These are phyloP conservation scores for Fusarium floridanum DNA, from an alignment of 2,329 filamentous ascomycete species.

Conservation along the genomic window DNA sequence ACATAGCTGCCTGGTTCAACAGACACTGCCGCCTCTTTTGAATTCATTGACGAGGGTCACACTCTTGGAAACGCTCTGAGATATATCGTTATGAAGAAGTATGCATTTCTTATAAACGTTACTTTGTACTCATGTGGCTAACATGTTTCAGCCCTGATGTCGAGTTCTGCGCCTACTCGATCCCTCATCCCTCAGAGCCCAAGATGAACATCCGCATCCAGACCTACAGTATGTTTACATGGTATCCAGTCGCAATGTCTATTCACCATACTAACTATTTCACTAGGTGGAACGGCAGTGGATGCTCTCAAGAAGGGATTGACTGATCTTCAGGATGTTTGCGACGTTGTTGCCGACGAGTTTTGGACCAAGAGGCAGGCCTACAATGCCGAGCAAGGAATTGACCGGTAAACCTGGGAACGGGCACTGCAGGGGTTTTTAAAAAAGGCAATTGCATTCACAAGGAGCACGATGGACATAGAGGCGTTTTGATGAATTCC, in stretches of 20 bases:
- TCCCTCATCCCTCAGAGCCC: conserved; percentile 93
- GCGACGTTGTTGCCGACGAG: conserved; percentile 93
- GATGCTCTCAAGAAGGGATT: conserved; percentile 93
- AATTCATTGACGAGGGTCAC: conserved; percentile 94
- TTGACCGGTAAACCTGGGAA: conserved; percentile 46
- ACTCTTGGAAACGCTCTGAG: conserved; percentile 94
- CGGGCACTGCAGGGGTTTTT: conserved; percentile 6
- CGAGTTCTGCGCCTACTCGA: conserved; percentile 98
- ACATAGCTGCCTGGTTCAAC: conserved; percentile 83
- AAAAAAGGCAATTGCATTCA: conserved; percentile 37
- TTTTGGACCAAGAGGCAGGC: conserved; percentile 72
- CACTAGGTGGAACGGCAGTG: conserved; percentile 80
- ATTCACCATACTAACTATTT: conserved; percentile 21
- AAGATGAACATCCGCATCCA: conserved; percentile 99
- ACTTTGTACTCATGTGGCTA: conserved; percentile 23
- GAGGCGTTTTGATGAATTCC: conserved; percentile 51
- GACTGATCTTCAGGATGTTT: conserved; percentile 88
- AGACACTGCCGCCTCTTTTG: conserved; percentile 92
- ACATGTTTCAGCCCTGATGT: conserved; percentile 81
- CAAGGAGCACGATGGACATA: conserved; percentile 44
- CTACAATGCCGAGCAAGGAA: conserved; percentile 52
- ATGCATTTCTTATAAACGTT: conserved; percentile 49
- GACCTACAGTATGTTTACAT: conserved; percentile 81
- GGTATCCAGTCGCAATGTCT: neutral
- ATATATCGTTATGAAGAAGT: conserved; percentile 99